Evolutionary conservation across 2,329 filamentous ascomycete species (phyloP), one percentile per base, ranked within the genome.

Genomic region (Ceratocystis colombiana): DNA sequence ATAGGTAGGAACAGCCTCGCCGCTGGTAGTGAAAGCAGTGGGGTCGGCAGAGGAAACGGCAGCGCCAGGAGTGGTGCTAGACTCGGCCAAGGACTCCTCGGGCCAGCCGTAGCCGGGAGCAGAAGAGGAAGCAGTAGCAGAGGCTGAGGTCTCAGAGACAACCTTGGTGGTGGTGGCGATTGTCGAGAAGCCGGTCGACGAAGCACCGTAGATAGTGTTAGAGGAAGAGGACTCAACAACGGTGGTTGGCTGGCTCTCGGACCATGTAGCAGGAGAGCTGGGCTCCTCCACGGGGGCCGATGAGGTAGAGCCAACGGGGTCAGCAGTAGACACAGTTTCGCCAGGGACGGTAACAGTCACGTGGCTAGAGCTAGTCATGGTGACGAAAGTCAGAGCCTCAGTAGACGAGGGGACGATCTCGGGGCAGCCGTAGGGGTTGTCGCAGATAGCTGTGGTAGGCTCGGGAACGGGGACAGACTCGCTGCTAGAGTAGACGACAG

Each of bases 341-440:
- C 45, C 25, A 20, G 66, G 57, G 5, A 68, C 44, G 50, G 66
- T 68, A 28, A 68, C 44, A 22, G 66, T 66, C 8, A 66, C 28
- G 48, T 66, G 66, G 37, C n/a, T 30, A 15, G 59, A 66, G 41
- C 64, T 57, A 28, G 64, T 68, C 48, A 68, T 33, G 33, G 66
- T 68, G 30, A 68, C 20, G 25, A 68, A 65, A 50, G 64, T 68
- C 44, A 66, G 8, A 17, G 64, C 41, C 30, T 67, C 66, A 7
- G 63, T 59, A 50, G 53, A 46, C 20, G 50, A 59, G 33, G 63
- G 48, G 8, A 64, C 12, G 37, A 62, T n/a, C 62, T 64, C 62
- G 28, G n/a, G 17, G 66, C 66, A 67, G 66, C 66, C 66, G 44
- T 67, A 67, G 10, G 66, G 62, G 55, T 53, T 64, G 62, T 45